Percentiles rank a stretch among this genome's conserved stretches.
Conservation (phyloP, 441 rosid genomes). For the Pelargonium cotyledonis region DNA sequence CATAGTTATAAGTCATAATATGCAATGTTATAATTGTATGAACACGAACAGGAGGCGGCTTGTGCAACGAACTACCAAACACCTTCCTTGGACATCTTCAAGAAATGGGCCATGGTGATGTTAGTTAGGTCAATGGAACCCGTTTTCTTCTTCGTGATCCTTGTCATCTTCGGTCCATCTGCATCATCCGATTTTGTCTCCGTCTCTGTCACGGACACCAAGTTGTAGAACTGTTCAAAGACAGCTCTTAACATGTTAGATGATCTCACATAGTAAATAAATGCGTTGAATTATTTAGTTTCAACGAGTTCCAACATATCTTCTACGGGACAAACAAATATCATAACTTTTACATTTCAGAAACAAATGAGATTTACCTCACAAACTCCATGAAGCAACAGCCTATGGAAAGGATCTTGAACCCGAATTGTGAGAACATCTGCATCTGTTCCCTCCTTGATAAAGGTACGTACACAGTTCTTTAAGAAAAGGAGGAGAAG, state of each 20-base stretch:
- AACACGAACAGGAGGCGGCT: slow-evolving; percentile 1
- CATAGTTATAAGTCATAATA: background rate
- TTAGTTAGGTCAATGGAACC: slow-evolving; percentile 43
- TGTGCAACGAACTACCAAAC: slow-evolving; percentile 43
- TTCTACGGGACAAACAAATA: background rate
- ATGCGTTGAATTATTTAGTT: background rate
- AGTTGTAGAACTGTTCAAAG: slow-evolving; percentile 61
- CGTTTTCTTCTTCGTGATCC: slow-evolving; percentile 45
- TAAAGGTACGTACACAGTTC: slow-evolving; percentile 59
- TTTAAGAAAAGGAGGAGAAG: slow-evolving; percentile 19
- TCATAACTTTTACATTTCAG: background rate
- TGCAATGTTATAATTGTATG: background rate
- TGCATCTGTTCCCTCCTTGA: slow-evolving; percentile 42
- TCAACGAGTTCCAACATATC: background rate
- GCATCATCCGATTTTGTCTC: slow-evolving; percentile 29
- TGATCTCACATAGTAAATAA: background rate
- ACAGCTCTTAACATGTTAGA: slow-evolving; percentile 8
- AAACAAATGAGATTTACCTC: slow-evolving; percentile 43
- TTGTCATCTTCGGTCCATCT: slow-evolving; percentile 46
- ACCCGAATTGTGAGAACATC: slow-evolving; percentile 57
- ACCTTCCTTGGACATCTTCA: slow-evolving; percentile 83
- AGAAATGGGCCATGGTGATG: slow-evolving; percentile 54
- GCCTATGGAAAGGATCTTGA: slow-evolving; percentile 82
- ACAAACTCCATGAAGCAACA: slow-evolving; percentile 86
- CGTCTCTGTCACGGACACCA: slow-evolving; percentile 58